Evolutionary conservation across 2,329 filamentous ascomycete genomes (phyloP), one percentile per base, ranked within the genome.

Genomic region (Phialocephala subalpina): DNA sequence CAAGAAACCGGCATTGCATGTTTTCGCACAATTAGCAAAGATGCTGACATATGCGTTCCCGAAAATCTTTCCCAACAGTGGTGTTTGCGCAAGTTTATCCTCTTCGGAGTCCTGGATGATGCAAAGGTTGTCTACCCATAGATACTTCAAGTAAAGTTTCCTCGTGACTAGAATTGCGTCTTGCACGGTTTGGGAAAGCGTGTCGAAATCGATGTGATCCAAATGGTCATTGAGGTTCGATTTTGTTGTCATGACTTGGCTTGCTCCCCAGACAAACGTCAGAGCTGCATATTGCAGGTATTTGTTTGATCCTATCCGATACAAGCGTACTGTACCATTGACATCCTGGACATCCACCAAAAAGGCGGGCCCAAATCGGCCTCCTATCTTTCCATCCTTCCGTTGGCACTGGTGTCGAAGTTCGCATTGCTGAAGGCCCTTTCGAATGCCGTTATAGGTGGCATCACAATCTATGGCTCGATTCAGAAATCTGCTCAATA

Each of bases 71-170:
- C 52, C 27, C 11, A 56, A 14, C 7, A 20, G 3, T 1, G 52
- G 22, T 16, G 33, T 56, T 16, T 56, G 27, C 33, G 18, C 14
- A 5, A 36, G 5, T 56, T 56, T 56, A 33, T 60, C 36, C 7
- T 47, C 16, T n/a, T 36, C n/a, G 8, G 35, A 36, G 38, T 60
- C 57, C n/a, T 60, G 57, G 16, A 60, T 29, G n/a, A 60, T 60
- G 38, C 57, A 60, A 3, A 42, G 40, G 4, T 38, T 38, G 20
- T 60, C 57, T 1, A 60, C 38, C 57, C 57, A 60, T 2, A 60
- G 40, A 14, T 29, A 60, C 7, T n/a, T n/a, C 25, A 47, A 27
- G 35, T 22, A 5, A 45, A 60, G 40, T 25, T 60, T 33, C 33
- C 36, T 40, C 11, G 36, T 47, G 11, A 45, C 25, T 1, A 42